These are phyloP conservation scores for Talaromyces sp. DNA, from an alignment of 2,329 filamentous ascomycete species.

Conservation along the genomic window DNA sequence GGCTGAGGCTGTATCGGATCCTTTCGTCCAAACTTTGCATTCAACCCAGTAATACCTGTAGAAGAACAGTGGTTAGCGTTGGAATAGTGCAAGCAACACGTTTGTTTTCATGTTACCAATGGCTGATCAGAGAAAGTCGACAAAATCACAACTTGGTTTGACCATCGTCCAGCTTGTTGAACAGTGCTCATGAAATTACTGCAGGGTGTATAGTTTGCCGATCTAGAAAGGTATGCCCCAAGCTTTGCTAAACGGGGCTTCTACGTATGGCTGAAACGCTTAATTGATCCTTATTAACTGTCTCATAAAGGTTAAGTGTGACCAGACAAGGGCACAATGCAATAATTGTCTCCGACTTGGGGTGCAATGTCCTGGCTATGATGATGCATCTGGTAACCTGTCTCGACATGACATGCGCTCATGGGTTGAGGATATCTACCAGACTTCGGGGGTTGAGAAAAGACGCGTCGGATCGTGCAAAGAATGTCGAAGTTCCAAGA, in stretches of 20 bases:
- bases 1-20: not conserved
- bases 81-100: not conserved
- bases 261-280: not conserved
- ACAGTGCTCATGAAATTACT: not conserved
- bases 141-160: not conserved
- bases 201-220: not conserved
- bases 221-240: not conserved
- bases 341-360: not conserved
- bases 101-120: not conserved
- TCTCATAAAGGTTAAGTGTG: not conserved
- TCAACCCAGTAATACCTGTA: not conserved
- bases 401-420: not conserved
- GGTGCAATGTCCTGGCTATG: not conserved
- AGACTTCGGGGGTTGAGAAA: not conserved
- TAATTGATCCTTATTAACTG: not conserved
- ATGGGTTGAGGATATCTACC: not conserved
- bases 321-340: not conserved
- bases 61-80: not conserved
- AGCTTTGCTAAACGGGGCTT: not conserved
- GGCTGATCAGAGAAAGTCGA: not conserved
- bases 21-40: not conserved
- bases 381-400: not conserved
- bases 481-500: not conserved
- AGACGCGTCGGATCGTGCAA: not conserved
- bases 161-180: not conserved